phyloP scores from a whole-genome alignment of 495 filamentous ascomycete species.

The Cairneyella variabilis region DNA sequence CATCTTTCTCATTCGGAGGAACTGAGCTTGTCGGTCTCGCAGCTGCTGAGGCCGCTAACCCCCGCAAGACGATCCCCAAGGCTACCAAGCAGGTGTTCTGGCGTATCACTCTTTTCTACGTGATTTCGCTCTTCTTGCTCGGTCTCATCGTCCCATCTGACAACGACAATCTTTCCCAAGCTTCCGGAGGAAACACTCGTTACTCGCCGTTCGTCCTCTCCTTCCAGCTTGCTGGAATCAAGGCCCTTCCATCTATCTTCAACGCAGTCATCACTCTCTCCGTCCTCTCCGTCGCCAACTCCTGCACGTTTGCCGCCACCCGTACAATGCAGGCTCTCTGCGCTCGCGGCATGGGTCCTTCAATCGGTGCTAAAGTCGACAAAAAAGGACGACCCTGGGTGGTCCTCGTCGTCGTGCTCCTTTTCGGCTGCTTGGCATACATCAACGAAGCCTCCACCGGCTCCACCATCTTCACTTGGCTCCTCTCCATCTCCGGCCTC shows the following conservation, averaged over 20 bases:
- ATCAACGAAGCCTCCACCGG: conserved; percentile 44
- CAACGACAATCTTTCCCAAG: conserved; percentile 25
- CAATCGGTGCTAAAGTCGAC: conserved; percentile 53
- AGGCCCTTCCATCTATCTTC: conserved; percentile 62
- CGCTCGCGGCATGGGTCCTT: conserved; percentile 52
- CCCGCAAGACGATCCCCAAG: conserved; percentile 69
- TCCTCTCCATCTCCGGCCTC: conserved; percentile 83
- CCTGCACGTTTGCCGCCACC: conserved; percentile 55
- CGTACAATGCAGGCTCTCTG: conserved; percentile 61
- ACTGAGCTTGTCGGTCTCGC: conserved; percentile 74
- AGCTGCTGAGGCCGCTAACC: conserved; percentile 76
- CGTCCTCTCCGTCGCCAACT: conserved; percentile 58
- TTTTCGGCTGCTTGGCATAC: conserved; percentile 51
- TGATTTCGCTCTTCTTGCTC: conserved; percentile 56
- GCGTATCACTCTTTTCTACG: conserved; percentile 83
- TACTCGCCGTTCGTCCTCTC: conserved; percentile 69
- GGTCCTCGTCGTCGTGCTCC: conserved; percentile 47
- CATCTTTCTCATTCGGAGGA: conserved; percentile 63
- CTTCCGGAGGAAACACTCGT: conserved; percentile 40
- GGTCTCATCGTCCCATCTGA: conserved; percentile 49
- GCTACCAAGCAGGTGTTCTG: conserved; percentile 81
- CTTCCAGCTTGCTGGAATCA: conserved; percentile 58
- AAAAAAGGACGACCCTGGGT: conserved; percentile 51
- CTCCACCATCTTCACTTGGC: conserved; percentile 68
- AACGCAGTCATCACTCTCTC: conserved; percentile 65